A percentile compares a stretch with the other conserved stretches of the same genome.
Conservation (phyloP, 345 rosid genomes). For the Sonneratia alba region DNA sequence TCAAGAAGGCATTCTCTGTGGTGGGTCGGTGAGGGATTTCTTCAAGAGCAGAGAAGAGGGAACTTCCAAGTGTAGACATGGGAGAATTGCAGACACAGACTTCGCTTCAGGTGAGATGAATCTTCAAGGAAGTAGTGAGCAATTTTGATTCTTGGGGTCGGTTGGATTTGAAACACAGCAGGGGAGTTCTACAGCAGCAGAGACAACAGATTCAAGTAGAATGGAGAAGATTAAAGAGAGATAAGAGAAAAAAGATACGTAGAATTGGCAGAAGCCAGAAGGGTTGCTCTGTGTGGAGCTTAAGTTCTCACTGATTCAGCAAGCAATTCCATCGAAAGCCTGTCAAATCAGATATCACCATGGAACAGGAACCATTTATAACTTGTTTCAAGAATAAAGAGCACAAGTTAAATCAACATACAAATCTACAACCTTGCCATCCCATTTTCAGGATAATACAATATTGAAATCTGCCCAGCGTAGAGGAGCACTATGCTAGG, state of each 20-base stretch:
- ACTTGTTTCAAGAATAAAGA: neutral
- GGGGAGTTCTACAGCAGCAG: slow-evolving; percentile 44
- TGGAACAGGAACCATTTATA: neutral
- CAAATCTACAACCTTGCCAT: neutral
- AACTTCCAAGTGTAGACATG: slow-evolving; percentile 25
- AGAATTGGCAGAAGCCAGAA: neutral
- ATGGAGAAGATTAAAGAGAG: neutral
- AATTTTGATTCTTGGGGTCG: slow-evolving; percentile 18
- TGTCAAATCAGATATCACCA: neutral
- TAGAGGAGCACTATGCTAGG: neutral
- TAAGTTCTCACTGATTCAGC: too few species aligned
- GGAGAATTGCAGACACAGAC: slow-evolving; percentile 31
- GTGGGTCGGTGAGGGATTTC: slow-evolving; percentile 47
- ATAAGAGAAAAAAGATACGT: neutral
- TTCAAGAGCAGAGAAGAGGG: slow-evolving; percentile 34
- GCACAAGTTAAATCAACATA: neutral
- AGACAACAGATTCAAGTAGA: slow-evolving; percentile 24
- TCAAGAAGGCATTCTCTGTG: slow-evolving; percentile 52
- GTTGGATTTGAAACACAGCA: slow-evolving; percentile 17
- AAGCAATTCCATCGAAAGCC: neutral
- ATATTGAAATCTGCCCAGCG: neutral
- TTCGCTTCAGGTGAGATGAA: slow-evolving; percentile 19
- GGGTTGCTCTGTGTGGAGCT: neutral
- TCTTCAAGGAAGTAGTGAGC: slow-evolving; percentile 23
- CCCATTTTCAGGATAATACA: neutral